These are phyloP conservation scores for Magnaporthales sp. DNA, from an alignment of 2,329 filamentous ascomycete species.

Conservation along the genomic window DNA sequence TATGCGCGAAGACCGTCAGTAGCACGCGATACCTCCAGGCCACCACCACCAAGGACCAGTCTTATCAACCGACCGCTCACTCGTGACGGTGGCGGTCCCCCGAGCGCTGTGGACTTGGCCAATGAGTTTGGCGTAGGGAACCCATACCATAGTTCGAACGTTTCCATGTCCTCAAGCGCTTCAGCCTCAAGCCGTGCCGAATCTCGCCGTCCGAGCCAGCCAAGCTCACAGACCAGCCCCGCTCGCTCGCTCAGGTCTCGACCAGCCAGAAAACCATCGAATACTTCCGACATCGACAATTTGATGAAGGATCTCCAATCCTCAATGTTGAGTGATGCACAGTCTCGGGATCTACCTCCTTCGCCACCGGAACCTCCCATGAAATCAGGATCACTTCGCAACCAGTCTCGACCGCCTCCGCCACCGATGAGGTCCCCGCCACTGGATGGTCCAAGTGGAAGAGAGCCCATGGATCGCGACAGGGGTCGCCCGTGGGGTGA, in stretches of 20 bases:
- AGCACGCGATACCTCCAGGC: conserved; percentile 40
- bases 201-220: conserved; percentile 46
- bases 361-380: neutral
- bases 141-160: conserved; percentile 54
- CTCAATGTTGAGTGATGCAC: conserved; percentile 27
- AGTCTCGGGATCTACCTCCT: neutral
- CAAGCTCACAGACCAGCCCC: conserved; percentile 49
- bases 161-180: conserved; percentile 56
- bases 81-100: conserved; percentile 19
- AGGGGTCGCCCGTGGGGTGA: neutral
- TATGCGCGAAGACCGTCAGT: conserved; percentile 30
- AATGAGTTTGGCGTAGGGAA: conserved; percentile 54
- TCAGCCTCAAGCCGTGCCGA: conserved; percentile 49
- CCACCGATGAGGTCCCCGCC: conserved; percentile 13
- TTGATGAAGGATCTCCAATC: conserved; percentile 48
- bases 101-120: conserved; percentile 43
- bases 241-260: conserved; percentile 30
- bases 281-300: conserved; percentile 37
- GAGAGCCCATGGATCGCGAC: neutral
- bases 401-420: conserved; percentile 1
- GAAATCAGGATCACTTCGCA: conserved; percentile 7
- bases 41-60: conserved; percentile 44
- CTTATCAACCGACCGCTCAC: conserved; percentile 35
- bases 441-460: conserved; percentile 7
- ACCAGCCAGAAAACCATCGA: conserved; percentile 27